Percentiles rank a stretch among this genome's conserved stretches.
phyloP scores from a whole-genome alignment of 768 basidiomycete species.

The Auricularia sp. region DNA sequence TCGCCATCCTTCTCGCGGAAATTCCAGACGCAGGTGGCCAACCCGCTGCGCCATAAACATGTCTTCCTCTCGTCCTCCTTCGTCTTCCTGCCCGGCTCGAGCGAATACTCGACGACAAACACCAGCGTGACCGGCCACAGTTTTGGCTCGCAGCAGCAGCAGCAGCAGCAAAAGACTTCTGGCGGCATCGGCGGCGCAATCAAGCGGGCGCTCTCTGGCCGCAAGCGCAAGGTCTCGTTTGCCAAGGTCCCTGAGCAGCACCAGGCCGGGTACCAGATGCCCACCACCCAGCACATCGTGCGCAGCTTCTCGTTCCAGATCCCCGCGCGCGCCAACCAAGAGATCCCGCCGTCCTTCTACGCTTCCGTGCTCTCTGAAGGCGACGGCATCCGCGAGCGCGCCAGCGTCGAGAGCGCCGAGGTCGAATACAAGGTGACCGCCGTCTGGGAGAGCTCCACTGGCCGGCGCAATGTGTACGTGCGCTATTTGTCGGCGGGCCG shows the following conservation, averaged over 20 bases:
- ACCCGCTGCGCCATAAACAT: neutral
- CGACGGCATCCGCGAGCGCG: neutral
- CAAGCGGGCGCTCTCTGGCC: neutral
- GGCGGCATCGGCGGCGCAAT: neutral
- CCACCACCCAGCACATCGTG: neutral
- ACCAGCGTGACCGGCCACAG: neutral
- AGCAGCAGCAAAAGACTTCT: too few species aligned
- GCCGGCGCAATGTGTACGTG: neutral
- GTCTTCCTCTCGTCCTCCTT: conserved; percentile 1
- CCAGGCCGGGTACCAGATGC: neutral
- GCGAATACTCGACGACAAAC: neutral
- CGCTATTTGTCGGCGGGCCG: neutral
- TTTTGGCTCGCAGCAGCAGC: neutral
- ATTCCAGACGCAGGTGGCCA: neutral
- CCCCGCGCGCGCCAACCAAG: neutral
- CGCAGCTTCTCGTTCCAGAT: conserved; percentile 1
- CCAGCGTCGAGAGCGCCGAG: neutral
- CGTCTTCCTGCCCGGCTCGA: neutral
- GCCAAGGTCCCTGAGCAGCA: neutral
- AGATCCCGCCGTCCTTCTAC: neutral
- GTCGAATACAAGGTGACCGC: neutral
- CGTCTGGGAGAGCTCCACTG: neutral
- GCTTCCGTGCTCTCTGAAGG: neutral
- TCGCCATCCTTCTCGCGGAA: neutral
- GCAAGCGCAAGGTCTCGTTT: neutral